Conservation (phyloP, 2,329 filamentous ascomycete genomes). For the Calonectria naviculata region DNA sequence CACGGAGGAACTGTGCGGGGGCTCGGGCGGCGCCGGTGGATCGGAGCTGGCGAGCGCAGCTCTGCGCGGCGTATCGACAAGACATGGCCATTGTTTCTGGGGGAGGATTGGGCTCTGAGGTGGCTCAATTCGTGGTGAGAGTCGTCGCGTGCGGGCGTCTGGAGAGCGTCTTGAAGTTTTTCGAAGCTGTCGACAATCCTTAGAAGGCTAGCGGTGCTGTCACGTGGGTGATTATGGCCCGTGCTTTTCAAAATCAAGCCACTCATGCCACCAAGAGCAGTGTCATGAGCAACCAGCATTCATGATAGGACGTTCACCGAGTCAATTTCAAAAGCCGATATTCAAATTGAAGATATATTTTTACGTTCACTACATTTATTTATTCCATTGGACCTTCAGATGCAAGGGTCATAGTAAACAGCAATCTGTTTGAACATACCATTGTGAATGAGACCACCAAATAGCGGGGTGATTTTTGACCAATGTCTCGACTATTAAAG, state of each 20-base stretch:
- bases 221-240: conserved; percentile 28
- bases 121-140: conserved; percentile 40
- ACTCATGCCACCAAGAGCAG: not conserved
- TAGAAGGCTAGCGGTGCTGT: conserved; percentile 33
- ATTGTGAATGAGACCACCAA: not conserved
- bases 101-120: conserved; percentile 36
- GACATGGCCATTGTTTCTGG: conserved; percentile 68
- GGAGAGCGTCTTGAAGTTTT: conserved; percentile 53
- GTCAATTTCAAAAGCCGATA: not conserved
- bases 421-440: not conserved
- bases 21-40: conserved; percentile 57
- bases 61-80: conserved; percentile 72
- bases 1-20: conserved; percentile 60
- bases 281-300: not conserved
- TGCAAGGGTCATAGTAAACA: not conserved
- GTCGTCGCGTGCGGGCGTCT: conserved; percentile 44
- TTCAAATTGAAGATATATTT: not conserved
- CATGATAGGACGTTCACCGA: not conserved
- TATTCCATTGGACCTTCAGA: not conserved
- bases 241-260: conserved; percentile 13
- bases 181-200: conserved; percentile 48
- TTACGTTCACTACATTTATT: not conserved
- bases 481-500: not conserved
- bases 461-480: not conserved
- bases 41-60: conserved; percentile 72